Evolutionary conservation across 2,329 filamentous ascomycete genomes (phyloP), one percentile per base, ranked within the genome.

Genomic region (Monosporascus sp.): DNA sequence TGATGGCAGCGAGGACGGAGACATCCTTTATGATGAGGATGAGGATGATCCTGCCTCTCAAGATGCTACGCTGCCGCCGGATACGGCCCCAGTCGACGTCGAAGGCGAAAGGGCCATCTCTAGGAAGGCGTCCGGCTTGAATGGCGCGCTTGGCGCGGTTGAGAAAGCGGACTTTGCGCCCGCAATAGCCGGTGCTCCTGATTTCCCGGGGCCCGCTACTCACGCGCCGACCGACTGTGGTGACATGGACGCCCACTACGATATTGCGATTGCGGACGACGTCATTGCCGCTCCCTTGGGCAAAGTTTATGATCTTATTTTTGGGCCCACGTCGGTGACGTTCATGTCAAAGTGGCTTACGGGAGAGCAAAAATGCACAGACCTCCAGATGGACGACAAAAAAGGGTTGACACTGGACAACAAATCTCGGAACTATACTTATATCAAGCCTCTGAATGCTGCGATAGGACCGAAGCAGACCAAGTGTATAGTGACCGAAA

Each of bases 401-500:
- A 88, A 87, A 63, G 91, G 89, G 0, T 72, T 95, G 24, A 83
- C 82, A 3, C 81, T 84, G 48, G 90, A 95, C 19, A 89, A 86
- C 71, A 89, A 86, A 67, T 80, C 81, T 3, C 83, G 92, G 46
- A 84, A 76, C 20, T 96, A 87, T 68, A 87, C 85, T 1, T 99
- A 97, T 68, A 96, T 96, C 72, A 97, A 97, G 69, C 94, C 94
- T 2, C 75, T 99, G 2, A 81, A 86, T 62, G 89, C 79, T 2
- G 79, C 89, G 1, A 93, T 99, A 59, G 94, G 94, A 0, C 94
- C 94, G 1, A 94, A 82, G 68, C 90, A 96, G 73, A 99, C 94
- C 14, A 97, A 96, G 67, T 99, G 94, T 69, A 87, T 95, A 54
- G 91, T 91, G 49, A 88, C 84, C 1, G 91, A 96, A 71, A 88